Evolutionary conservation across 208 protist genomes (phyloP), one percentile per base, ranked within the genome.

Genomic region (Trypanosomatidae sp.): DNA sequence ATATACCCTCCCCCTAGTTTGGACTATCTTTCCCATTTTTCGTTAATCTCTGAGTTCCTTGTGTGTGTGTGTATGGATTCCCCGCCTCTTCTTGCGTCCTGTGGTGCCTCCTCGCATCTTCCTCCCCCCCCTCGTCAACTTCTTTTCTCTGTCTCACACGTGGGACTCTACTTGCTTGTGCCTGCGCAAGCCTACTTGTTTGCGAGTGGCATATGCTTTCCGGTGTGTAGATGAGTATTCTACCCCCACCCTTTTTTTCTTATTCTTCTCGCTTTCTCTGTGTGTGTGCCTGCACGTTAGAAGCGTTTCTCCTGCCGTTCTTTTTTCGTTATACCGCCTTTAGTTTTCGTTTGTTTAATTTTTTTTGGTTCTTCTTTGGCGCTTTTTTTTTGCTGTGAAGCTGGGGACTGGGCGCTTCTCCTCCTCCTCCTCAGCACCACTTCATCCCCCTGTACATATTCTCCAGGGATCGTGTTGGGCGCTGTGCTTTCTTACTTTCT

Each of bases 291-390:
- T 55, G 13, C 50, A n/a, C 22, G 13, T 55, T 22, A 15, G 50
- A 55, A 22, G 17, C 50, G 13, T 55, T 22, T 55, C 5, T n/a
- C 19, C 50, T 55, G 2, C 3, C 50, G 3, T 55, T 55, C 22
- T n/a, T 5, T 55, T n/a, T 55, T 22, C 50, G 50, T 55, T 55
- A n/a, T 55, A 25, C 62, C 62, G 17, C 47, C 62, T 39, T 66
- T 17, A 66, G 25, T 56, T 33, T 55, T 69, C 17, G 17, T 15
- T 41, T 56, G 4, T 55, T 39, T 10, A 12, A 10, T 56, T 10
- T 19, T 8, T 0, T 12, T n/a, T 6, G 8, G 0, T 56, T 56
- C 33, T 52, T 33, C 13, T 67, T 25, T 52, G 46, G 46, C 15
- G 46, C 0, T 22, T 67, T 52, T 28, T 15, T 67, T 52, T 12